Evolutionary conservation across 1,284 basidiomycete genomes (phyloP).

Genomic region (Pyrrhoderma noxium): DNA sequence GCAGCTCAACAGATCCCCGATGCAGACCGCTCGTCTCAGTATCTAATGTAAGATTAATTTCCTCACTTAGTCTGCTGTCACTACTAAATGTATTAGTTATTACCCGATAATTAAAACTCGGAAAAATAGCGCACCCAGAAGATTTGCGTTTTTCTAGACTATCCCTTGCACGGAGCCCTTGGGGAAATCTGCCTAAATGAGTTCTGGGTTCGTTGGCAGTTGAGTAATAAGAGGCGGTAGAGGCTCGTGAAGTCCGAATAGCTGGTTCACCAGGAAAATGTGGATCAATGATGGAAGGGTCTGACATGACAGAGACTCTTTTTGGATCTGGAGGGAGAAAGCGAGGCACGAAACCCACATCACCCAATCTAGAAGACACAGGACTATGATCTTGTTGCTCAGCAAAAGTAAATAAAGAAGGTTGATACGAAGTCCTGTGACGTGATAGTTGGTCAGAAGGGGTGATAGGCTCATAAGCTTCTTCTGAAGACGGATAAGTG

Average conservation of each 20-base stretch:
- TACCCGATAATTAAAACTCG: background rate
- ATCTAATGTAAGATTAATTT: conserved; percentile 8
- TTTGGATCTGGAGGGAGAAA: conserved; percentile 7
- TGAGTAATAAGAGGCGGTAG: conserved; percentile 14
- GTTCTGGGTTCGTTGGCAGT: background rate
- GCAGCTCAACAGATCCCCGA: conserved; percentile 1
- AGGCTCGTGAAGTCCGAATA: conserved; percentile 7
- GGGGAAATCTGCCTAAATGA: background rate
- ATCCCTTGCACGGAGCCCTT: conserved; percentile 1
- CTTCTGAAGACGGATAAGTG: conserved; percentile 16
- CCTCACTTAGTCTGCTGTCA: conserved; percentile 12
- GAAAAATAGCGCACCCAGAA: conserved; percentile 9
- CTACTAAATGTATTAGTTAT: background rate
- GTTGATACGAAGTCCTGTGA: conserved; percentile 17
- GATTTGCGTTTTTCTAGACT: conserved; percentile 13
- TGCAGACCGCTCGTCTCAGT: background rate
- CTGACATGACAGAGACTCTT: conserved; percentile 16
- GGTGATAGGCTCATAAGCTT: conserved; percentile 15
- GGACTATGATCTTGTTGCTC: conserved; percentile 12
- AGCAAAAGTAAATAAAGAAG: conserved; percentile 16
- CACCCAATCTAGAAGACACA: no score
- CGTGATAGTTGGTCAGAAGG: conserved; percentile 17
- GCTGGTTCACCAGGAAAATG: conserved; percentile 8
- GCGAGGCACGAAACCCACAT: background rate
- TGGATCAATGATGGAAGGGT: conserved; percentile 18